Evolutionary conservation across 768 basidiomycete genomes (phyloP).

Genomic region (Gloeopeniophorella convolvens): DNA sequence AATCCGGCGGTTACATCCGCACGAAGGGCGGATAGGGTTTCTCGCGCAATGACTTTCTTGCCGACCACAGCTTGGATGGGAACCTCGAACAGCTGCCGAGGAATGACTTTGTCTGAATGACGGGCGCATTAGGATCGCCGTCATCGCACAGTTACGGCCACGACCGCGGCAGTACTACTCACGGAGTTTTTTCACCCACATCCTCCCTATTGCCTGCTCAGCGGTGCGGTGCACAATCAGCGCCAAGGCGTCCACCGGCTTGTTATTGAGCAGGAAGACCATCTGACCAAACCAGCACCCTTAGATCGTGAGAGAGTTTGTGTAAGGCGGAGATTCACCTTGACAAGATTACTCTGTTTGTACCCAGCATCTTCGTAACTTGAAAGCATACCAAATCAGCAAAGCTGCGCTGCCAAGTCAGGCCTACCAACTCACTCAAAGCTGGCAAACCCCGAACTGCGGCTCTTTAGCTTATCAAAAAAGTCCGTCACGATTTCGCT

Average conservation of each 20-base stretch:
- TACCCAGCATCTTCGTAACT: conserved; percentile 97
- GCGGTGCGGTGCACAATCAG: conserved; percentile 82
- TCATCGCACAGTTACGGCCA: neutral
- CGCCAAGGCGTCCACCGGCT: conserved; percentile 89
- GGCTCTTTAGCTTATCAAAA: conserved; percentile 90
- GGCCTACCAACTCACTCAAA: conserved; percentile 61
- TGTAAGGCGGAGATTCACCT: conserved; percentile 41
- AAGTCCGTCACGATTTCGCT: conserved; percentile 94
- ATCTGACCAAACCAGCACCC: conserved; percentile 44
- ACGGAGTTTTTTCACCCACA: conserved; percentile 94
- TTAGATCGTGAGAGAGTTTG: conserved; percentile 1
- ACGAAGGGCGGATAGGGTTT: conserved; percentile 77
- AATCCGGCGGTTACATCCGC: conserved; percentile 93
- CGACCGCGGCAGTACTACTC: conserved; percentile 26
- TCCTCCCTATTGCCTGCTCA: conserved; percentile 65
- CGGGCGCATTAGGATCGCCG: neutral
- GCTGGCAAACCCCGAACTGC: conserved; percentile 86
- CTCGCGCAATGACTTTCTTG: conserved; percentile 80
- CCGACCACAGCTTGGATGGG: conserved; percentile 93
- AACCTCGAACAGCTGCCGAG: conserved; percentile 88
- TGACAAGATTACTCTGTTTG: conserved; percentile 68
- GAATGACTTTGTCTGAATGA: conserved; percentile 77
- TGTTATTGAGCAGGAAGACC: conserved; percentile 82
- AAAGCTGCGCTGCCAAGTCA: neutral
- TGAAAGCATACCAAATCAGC: conserved; percentile 3